A percentile compares a stretch with the other conserved stretches of the same genome.
phyloP scores from a whole-genome alignment of 202 grass and related monocot genomes.

The Saccharum hybrid region DNA sequence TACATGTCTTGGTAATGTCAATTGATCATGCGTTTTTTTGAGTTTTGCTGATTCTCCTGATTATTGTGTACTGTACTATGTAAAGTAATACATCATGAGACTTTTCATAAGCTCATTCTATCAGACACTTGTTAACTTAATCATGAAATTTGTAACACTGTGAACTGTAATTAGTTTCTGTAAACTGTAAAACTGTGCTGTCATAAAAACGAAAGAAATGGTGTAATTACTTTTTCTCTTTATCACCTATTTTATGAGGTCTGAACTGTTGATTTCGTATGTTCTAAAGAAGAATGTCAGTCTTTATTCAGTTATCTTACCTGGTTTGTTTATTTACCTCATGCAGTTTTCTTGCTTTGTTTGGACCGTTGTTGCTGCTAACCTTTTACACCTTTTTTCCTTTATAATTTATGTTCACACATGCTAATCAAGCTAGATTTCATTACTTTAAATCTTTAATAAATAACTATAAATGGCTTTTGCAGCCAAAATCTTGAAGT shows the following conservation, averaged over 20 bases:
- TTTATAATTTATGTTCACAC: neutral
- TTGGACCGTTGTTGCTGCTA: constrained; percentile 8
- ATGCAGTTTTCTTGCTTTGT: constrained; percentile 7
- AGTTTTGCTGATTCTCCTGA: constrained; percentile 39
- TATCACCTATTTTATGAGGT: constrained; percentile 9
- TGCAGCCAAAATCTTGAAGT: constrained; percentile 67
- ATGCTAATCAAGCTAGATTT: neutral
- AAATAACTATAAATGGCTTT: constrained; percentile 22
- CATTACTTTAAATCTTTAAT: neutral
- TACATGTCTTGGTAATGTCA: constrained; percentile 30
- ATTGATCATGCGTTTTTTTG: constrained; percentile 9
- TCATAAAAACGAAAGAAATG: neutral
- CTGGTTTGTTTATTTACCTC: constrained; percentile 30
- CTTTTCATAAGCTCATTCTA: constrained; percentile 26
- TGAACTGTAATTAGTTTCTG: constrained; percentile 6
- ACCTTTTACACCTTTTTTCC: constrained; percentile 1
- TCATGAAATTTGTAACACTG: neutral
- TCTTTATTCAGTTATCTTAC: constrained; percentile 10
- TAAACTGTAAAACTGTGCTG: constrained; percentile 17
- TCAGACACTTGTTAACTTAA: neutral
- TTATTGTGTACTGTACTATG: neutral
- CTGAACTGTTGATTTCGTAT: constrained; percentile 16
- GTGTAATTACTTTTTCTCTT: neutral
- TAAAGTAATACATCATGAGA: constrained; percentile 17
- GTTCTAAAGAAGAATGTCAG: neutral